Evolutionary conservation across 2,329 filamentous ascomycete species (phyloP).

Genomic region (Pseudogymnoascus sp.): DNA sequence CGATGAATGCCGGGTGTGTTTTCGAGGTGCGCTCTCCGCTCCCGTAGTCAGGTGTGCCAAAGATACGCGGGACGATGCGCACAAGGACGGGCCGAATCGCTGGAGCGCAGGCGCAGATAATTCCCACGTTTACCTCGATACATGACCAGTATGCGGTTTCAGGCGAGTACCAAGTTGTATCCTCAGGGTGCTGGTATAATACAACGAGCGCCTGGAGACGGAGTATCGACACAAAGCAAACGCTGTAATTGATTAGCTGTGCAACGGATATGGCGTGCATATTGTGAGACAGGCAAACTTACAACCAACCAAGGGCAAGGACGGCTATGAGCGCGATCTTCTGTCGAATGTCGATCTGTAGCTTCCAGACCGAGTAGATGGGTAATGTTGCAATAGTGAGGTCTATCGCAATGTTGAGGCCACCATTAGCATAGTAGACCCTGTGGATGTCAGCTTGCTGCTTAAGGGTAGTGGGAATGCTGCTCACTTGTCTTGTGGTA

Average conservation of each 20-base stretch:
- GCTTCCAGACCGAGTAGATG: constrained; percentile 34
- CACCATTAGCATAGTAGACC: not conserved
- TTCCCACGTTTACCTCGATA: constrained; percentile 22
- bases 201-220: constrained; percentile 21
- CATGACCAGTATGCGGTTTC: constrained; percentile 18
- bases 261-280: not conserved
- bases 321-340: constrained; percentile 34
- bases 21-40: not conserved
- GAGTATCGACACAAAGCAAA: constrained; percentile 22
- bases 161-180: not conserved
- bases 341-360: constrained; percentile 33
- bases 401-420: constrained; percentile 33
- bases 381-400: constrained; percentile 35
- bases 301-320: constrained; percentile 33
- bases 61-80: constrained; percentile 16
- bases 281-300: not conserved
- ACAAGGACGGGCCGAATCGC: constrained; percentile 20
- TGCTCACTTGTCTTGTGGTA: constrained; percentile 25
- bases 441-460: not conserved
- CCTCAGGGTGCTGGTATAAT: not conserved
- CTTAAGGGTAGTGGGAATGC: not conserved
- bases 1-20: not conserved
- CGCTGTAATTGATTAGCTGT: constrained; percentile 12
- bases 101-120: constrained; percentile 25
- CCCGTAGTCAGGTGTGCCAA: constrained; percentile 11